Evolutionary conservation across 345 rosid species (phyloP).

Genomic region (Mangifera indica): DNA sequence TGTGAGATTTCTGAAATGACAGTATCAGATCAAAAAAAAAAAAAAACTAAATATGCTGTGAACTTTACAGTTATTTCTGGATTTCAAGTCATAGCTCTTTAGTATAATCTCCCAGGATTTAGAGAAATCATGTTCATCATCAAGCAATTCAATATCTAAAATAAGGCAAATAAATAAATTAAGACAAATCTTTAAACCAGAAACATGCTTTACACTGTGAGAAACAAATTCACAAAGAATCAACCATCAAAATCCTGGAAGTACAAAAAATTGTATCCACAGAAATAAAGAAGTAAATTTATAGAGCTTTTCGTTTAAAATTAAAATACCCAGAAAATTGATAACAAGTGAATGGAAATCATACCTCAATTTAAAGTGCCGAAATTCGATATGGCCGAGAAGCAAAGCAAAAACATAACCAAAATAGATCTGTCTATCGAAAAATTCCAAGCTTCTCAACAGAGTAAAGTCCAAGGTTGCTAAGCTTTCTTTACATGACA

Average conservation of each 20-base stretch:
- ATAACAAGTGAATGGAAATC: constrained; percentile 22
- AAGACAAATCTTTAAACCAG: constrained; percentile 18
- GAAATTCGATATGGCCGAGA: constrained; percentile 31
- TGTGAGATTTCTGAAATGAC: constrained; percentile 11
- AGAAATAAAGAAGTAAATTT: not conserved
- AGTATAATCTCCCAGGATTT: not conserved
- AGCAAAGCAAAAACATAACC: constrained; percentile 26
- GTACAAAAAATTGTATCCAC: not conserved
- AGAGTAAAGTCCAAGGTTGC: constrained; percentile 33
- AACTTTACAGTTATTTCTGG: not conserved
- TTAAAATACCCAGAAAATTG: not conserved
- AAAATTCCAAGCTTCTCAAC: constrained; percentile 29
- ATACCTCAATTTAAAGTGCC: constrained; percentile 36
- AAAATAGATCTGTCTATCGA: constrained; percentile 3
- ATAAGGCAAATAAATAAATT: not conserved
- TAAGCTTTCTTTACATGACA: constrained; percentile 39
- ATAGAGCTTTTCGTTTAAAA: not conserved
- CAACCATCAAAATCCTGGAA: not conserved
- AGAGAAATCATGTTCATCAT: constrained; percentile 1
- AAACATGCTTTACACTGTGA: constrained; percentile 9
- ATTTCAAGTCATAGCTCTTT: not conserved
- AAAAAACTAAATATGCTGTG: not conserved
- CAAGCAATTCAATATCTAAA: not conserved
- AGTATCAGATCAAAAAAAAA: constrained; percentile 14
- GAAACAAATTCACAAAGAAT: not conserved